A percentile compares a stretch with the other conserved stretches of the same genome.
These are phyloP conservation scores for Rhizopogon sp. DNA, from an alignment of 768 basidiomycete species.

Conservation along the genomic window DNA sequence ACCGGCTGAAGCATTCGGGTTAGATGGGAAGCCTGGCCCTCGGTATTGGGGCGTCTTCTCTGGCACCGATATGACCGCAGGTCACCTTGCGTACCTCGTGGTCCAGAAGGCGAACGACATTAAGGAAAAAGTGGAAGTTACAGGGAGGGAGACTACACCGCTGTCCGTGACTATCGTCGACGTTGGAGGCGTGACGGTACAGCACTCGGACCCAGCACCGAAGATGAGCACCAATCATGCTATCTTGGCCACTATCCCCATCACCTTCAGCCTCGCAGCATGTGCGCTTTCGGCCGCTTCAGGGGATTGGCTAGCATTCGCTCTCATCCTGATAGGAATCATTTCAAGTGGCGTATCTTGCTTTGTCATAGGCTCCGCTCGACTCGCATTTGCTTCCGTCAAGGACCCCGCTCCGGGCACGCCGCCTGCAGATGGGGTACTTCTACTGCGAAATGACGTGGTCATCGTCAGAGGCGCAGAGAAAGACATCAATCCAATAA, in stretches of 20 bases:
- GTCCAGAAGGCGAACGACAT: slow-evolving; percentile 10
- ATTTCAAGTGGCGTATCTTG: slow-evolving; percentile 26
- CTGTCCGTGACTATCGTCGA: slow-evolving; percentile 12
- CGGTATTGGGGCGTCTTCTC: slow-evolving; percentile 20
- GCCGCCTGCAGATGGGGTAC: slow-evolving; percentile 27
- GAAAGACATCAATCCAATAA: slow-evolving; percentile 25
- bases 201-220: slow-evolving; percentile 5
- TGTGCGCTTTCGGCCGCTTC: slow-evolving; percentile 21
- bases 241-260: slow-evolving; percentile 20
- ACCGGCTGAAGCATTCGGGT: slow-evolving; percentile 17
- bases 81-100: slow-evolving; percentile 18
- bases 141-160: slow-evolving; percentile 17
- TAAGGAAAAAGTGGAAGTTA: slow-evolving; percentile 4
- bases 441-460: slow-evolving; percentile 18
- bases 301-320: slow-evolving; percentile 26
- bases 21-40: slow-evolving; percentile 25
- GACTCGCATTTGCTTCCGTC: slow-evolving; percentile 15
- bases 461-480: slow-evolving; percentile 29
- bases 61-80: slow-evolving; percentile 16
- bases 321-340: slow-evolving; percentile 29
- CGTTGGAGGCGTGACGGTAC: slow-evolving; percentile 1
- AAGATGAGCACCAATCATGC: slow-evolving; percentile 3
- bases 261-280: slow-evolving; percentile 14
- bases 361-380: slow-evolving; percentile 26
- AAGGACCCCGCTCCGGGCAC: slow-evolving; percentile 15